phyloP scores from a whole-genome alignment of 106 monocot species.

The Dendrobium chrysotoxum region DNA sequence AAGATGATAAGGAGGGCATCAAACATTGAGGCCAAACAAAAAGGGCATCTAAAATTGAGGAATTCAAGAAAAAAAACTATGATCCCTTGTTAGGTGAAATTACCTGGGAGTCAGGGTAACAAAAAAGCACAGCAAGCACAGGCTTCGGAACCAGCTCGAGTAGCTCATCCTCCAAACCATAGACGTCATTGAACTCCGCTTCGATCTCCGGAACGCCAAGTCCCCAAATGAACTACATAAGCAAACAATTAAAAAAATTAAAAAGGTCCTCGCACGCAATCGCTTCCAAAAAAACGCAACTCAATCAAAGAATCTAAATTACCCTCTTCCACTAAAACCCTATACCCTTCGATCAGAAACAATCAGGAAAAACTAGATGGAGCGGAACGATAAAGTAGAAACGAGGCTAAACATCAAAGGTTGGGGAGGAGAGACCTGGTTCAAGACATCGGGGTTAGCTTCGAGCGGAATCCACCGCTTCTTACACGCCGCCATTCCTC shows the following conservation, averaged over 20 bases:
- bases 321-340: too few species aligned
- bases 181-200: slow-evolving; percentile 89
- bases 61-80: neutral
- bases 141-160: slow-evolving; percentile 91
- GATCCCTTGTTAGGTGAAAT: neutral
- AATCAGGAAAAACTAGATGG: neutral
- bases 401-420: neutral
- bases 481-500: slow-evolving; percentile 9
- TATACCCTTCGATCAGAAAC: neutral
- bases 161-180: slow-evolving; percentile 78
- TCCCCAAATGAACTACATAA: slow-evolving; percentile 71
- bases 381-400: neutral
- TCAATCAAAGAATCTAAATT: neutral
- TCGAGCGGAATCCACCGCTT: slow-evolving; percentile 39
- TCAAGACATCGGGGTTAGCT: slow-evolving; percentile 40
- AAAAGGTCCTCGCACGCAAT: neutral
- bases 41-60: neutral
- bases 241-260: neutral
- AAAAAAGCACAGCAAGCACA: slow-evolving; percentile 84
- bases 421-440: slow-evolving; percentile 13
- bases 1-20: neutral
- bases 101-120: slow-evolving; percentile 63
- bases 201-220: slow-evolving; percentile 74
- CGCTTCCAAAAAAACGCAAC: neutral
- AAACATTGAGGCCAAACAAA: neutral